Conservation (phyloP, 352 stramenopile genomes). For the Pythium aristosporum region DNA sequence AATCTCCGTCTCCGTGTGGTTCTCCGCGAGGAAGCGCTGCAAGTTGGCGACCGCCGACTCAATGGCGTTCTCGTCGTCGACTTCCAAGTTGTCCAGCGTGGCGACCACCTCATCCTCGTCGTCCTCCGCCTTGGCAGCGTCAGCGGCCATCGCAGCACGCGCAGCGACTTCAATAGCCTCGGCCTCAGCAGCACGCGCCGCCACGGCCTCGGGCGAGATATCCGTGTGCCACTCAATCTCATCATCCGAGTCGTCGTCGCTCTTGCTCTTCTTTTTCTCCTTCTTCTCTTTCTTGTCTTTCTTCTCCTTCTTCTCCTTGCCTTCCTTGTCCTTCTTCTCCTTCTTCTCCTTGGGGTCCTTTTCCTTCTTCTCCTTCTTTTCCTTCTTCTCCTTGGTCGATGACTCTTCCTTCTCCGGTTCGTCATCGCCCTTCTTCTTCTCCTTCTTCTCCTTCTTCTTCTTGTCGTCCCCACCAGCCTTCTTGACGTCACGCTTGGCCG, state of each 20-base stretch:
- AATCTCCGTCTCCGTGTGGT: conserved; percentile 56
- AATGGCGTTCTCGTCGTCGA: conserved; percentile 84
- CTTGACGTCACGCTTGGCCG: conserved; percentile 78
- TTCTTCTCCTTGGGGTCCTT: conserved; percentile 57
- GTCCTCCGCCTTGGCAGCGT: conserved; percentile 27
- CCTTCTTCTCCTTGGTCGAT: conserved; percentile 49
- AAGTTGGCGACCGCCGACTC: conserved; percentile 71
- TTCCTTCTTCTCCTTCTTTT: conserved; percentile 64
- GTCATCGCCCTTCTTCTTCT: conserved; percentile 54
- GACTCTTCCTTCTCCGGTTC: conserved; percentile 68
- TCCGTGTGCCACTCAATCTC: conserved; percentile 87
- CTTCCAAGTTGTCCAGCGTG: conserved; percentile 77
- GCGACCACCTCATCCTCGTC: conserved; percentile 59
- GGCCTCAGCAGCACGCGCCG: conserved; percentile 74
- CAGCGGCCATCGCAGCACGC: conserved; percentile 61
- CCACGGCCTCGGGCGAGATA: conserved; percentile 77
- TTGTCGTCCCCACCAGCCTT: conserved; percentile 86
- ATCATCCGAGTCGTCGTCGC: conserved; percentile 53
- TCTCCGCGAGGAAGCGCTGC: conserved; percentile 51
- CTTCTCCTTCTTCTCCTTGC: conserved; percentile 87
- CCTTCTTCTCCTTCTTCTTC: conserved; percentile 84
- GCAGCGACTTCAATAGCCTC: conserved; percentile 81
- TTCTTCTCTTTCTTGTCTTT: conserved; percentile 82
- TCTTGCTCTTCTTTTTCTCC: conserved; percentile 66
- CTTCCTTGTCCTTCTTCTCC: conserved; percentile 58